Conservation (phyloP, 2,329 filamentous ascomycete genomes). For the Plenodomus tracheiphilus region DNA sequence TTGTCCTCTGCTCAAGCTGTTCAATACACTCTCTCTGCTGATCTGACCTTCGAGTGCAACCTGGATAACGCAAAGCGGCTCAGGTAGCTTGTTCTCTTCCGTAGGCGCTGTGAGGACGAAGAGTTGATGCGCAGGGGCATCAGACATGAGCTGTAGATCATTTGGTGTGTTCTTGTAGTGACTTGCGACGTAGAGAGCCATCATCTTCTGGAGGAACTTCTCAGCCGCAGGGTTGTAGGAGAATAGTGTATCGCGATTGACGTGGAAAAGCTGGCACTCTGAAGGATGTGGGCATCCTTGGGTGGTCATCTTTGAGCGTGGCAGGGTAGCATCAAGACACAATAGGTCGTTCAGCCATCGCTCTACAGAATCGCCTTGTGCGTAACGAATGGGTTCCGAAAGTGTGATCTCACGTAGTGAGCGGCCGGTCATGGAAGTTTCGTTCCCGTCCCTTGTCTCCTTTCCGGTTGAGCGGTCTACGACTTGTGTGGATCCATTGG, state of each 20-base stretch:
- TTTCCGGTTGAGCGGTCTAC: constrained; percentile 82
- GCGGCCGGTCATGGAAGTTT: constrained; percentile 59
- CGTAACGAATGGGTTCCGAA: constrained; percentile 92
- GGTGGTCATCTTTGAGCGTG: constrained; percentile 66
- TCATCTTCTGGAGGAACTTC: constrained; percentile 97
- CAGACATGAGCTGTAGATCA: constrained; percentile 97
- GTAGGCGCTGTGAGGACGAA: constrained; percentile 90
- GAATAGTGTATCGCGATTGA: constrained; percentile 97
- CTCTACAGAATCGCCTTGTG: constrained; percentile 86
- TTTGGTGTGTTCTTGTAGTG: constrained; percentile 99
- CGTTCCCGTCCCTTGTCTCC: constrained; percentile 47
- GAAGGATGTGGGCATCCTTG: constrained; percentile 87
- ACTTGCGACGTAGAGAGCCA: constrained; percentile 93
- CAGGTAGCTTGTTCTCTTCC: constrained; percentile 78
- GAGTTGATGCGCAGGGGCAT: constrained; percentile 93
- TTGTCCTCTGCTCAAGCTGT: constrained; percentile 84
- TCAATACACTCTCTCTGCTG: constrained; percentile 88
- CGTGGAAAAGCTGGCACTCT: constrained; percentile 87
- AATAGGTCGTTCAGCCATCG: constrained; percentile 95
- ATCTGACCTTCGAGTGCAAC: constrained; percentile 94
- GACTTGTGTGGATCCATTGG: constrained; percentile 61
- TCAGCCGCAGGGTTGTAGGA: constrained; percentile 97
- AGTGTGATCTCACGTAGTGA: constrained; percentile 90
- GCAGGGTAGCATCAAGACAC: constrained; percentile 89
- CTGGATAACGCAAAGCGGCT: constrained; percentile 93